Percentiles rank a stretch among this genome's conserved stretches.
phyloP scores from a whole-genome alignment of 2,329 filamentous ascomycete genomes.

The Xylaria sp. region DNA sequence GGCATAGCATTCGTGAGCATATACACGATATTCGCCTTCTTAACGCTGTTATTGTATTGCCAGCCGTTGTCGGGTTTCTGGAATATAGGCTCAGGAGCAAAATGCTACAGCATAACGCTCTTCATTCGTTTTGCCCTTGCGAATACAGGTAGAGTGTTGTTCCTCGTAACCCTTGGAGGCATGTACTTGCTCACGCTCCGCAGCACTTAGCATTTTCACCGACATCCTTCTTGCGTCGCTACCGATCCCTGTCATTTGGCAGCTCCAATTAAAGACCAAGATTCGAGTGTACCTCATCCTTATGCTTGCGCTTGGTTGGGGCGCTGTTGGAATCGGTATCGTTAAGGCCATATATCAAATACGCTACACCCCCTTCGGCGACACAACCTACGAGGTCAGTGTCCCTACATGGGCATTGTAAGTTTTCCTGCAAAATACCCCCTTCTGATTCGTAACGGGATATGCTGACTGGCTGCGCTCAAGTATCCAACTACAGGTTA shows the following conservation, averaged over 20 bases:
- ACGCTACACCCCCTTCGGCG: conserved; percentile 46
- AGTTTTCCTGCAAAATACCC: conserved; percentile 30
- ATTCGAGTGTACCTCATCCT: conserved; percentile 54
- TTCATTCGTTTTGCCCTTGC: conserved; percentile 42
- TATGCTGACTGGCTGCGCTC: conserved; percentile 13
- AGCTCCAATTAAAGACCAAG: conserved; percentile 54
- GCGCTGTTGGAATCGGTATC: conserved; percentile 55
- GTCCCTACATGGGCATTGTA: conserved; percentile 52
- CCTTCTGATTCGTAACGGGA: neutral
- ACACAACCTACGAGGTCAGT: conserved; percentile 51
- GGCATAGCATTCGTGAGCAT: conserved; percentile 34
- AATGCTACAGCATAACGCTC: conserved; percentile 34
- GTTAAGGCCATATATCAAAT: conserved; percentile 55
- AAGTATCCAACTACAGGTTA: conserved; percentile 56
- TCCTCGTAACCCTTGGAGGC: conserved; percentile 11
- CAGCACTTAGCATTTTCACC: conserved; percentile 57
- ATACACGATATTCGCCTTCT: conserved; percentile 39
- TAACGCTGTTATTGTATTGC: conserved; percentile 40
- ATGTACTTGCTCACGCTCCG: conserved; percentile 1
- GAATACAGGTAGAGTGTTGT: conserved; percentile 32
- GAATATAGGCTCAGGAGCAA: conserved; percentile 27
- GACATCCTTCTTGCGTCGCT: conserved; percentile 57
- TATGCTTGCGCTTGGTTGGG: conserved; percentile 57
- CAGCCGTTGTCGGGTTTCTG: conserved; percentile 39
- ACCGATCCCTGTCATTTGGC: conserved; percentile 56